These are phyloP conservation scores for Curvularia spicifera DNA, from an alignment of 2,329 filamentous ascomycete species.

Conservation along the genomic window DNA sequence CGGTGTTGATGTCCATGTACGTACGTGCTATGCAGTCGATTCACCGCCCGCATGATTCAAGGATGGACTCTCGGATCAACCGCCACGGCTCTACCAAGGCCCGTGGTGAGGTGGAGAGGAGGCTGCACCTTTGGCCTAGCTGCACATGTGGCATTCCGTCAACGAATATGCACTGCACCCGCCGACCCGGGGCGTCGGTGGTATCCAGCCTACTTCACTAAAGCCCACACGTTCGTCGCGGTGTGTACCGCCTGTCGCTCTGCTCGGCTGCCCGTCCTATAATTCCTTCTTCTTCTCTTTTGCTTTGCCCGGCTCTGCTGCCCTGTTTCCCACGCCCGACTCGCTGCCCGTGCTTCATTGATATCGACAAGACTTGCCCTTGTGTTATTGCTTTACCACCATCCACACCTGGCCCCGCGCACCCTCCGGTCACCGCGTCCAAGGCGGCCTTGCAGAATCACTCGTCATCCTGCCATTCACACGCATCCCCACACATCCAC, in stretches of 20 bases:
- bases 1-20: neutral
- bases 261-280: slow-evolving; percentile 3
- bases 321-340: slow-evolving; percentile 14
- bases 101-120: slow-evolving; percentile 17
- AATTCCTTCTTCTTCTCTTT: slow-evolving; percentile 17
- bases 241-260: slow-evolving; percentile 9
- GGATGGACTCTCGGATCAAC: slow-evolving; percentile 19
- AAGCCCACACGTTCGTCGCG: slow-evolving; percentile 8
- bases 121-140: slow-evolving; percentile 23
- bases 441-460: slow-evolving; percentile 12
- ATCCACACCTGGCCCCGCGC: slow-evolving; percentile 22
- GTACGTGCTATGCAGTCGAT: neutral
- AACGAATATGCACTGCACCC: slow-evolving; percentile 35
- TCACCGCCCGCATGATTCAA: neutral
- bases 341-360: slow-evolving; percentile 20
- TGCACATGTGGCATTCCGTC: slow-evolving; percentile 30
- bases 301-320: neutral
- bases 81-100: slow-evolving; percentile 23
- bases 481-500: neutral
- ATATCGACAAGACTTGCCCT: slow-evolving; percentile 2
- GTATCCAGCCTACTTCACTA: slow-evolving; percentile 21
- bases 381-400: neutral
- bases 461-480: slow-evolving; percentile 9
- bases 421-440: slow-evolving; percentile 19
- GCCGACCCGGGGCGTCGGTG: slow-evolving; percentile 16